Conservation (phyloP, 768 basidiomycete species). For the Gyrodon lividus region DNA sequence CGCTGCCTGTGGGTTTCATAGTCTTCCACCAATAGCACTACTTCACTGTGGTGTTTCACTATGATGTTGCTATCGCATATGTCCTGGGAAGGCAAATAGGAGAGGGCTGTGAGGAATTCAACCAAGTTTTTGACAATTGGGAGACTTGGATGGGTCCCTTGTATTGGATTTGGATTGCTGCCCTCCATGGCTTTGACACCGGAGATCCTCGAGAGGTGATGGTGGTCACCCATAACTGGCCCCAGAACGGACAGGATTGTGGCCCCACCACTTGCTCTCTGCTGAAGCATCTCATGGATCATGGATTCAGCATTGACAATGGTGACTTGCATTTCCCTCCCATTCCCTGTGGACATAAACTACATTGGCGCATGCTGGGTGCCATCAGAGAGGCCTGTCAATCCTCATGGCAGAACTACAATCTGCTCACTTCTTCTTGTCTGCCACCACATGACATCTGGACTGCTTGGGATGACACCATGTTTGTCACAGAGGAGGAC, state of each 20-base stretch:
- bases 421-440: too few species aligned
- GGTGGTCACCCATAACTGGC: neutral
- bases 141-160: neutral
- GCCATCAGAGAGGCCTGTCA: neutral
- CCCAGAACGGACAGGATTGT: constrained; percentile 4
- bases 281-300: constrained; percentile 2
- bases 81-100: neutral
- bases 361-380: neutral
- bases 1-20: neutral
- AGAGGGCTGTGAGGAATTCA: neutral
- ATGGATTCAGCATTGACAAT: neutral
- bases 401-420: neutral
- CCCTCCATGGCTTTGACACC: neutral
- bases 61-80: neutral
- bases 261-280: constrained; percentile 5
- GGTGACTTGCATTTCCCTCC: neutral
- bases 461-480: too few species aligned
- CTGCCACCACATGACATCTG: too few species aligned
- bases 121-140: neutral
- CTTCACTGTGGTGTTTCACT: neutral
- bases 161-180: neutral
- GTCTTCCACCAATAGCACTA: neutral
- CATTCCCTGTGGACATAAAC: constrained; percentile 3
- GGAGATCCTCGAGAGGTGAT: neutral
- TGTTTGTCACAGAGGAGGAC: too few species aligned